These are phyloP conservation scores for Suillus spraguei DNA, from an alignment of 768 basidiomycete genomes.

Conservation along the genomic window DNA sequence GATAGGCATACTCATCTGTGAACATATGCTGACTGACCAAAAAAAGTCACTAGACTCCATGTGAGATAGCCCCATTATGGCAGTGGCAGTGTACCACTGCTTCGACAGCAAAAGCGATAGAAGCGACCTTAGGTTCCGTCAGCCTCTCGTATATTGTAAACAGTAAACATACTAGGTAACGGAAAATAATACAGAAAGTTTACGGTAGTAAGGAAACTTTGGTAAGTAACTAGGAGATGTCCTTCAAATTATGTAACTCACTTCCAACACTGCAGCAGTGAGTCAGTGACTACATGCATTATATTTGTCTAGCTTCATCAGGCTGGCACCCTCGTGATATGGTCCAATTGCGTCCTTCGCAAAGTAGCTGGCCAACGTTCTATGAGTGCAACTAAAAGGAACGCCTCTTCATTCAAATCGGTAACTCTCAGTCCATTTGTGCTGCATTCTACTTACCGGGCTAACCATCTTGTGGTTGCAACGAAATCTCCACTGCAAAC, in stretches of 20 bases:
- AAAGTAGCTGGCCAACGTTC: slow-evolving; percentile 77
- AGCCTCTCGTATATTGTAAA: slow-evolving; percentile 52
- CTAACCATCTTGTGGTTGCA: slow-evolving; percentile 97
- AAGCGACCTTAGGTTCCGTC: slow-evolving; percentile 90
- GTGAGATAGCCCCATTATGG: slow-evolving; percentile 81
- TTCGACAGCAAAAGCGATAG: slow-evolving; percentile 82
- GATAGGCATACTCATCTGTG: no score
- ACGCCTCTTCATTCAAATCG: slow-evolving; percentile 53
- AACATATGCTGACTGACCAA: no score
- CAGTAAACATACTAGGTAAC: slow-evolving; percentile 75
- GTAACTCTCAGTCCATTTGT: slow-evolving; percentile 10
- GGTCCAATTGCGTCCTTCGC: slow-evolving; percentile 64
- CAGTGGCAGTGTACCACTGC: slow-evolving; percentile 71
- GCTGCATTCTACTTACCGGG: slow-evolving; percentile 53
- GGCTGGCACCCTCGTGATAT: slow-evolving; percentile 67
- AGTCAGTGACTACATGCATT: slow-evolving; percentile 94
- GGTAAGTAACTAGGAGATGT: slow-evolving; percentile 11
- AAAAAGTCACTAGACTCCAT: slow-evolving; percentile 65
- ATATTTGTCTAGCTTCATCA: slow-evolving; percentile 86
- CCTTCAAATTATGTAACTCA: slow-evolving; percentile 36
- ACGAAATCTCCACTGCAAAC: slow-evolving; percentile 63
- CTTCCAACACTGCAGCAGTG: slow-evolving; percentile 89
- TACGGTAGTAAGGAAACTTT: slow-evolving; percentile 54
- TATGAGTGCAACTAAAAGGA: slow-evolving; percentile 51
- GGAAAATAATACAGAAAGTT: slow-evolving; percentile 79